Evolutionary conservation across 768 basidiomycete species (phyloP).

Genomic region (Obba rivulosa): DNA sequence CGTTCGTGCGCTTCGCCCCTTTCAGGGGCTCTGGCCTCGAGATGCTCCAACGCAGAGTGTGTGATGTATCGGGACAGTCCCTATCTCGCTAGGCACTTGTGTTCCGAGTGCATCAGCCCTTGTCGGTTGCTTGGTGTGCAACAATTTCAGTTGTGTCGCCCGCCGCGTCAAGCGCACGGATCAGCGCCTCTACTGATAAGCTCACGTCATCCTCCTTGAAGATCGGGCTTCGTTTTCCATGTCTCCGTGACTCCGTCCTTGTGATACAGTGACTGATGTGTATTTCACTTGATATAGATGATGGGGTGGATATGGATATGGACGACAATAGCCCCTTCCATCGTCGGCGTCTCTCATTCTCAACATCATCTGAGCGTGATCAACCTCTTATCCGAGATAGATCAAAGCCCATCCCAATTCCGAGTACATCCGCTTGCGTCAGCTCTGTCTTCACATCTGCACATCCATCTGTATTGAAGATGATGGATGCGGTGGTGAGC

Average conservation of each 20-base stretch:
- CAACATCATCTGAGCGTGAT: conserved; percentile 17
- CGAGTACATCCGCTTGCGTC: not conserved
- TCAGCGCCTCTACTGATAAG: not conserved
- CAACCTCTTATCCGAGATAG: conserved; percentile 10
- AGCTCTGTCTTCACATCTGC: not conserved
- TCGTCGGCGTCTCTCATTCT: conserved; percentile 15
- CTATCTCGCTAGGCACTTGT: no score
- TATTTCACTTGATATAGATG: conserved; percentile 3
- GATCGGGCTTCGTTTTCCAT: not conserved
- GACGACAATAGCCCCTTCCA: conserved; percentile 8
- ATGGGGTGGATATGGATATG: conserved; percentile 12
- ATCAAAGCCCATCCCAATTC: not conserved
- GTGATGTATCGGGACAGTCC: no score
- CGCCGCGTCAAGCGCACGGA: not conserved
- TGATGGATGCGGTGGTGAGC: not conserved
- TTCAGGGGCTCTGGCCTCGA: no score
- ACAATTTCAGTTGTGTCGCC: not conserved
- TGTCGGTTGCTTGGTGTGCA: not conserved
- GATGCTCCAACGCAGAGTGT: no score
- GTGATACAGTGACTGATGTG: not conserved
- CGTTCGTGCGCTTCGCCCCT: no score
- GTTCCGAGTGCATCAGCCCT: no score
- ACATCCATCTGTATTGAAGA: not conserved
- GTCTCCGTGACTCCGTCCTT: not conserved
- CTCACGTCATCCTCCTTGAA: not conserved